Conservation (phyloP, 2,329 filamentous ascomycete species). For the Penicillium verrucosum region DNA sequence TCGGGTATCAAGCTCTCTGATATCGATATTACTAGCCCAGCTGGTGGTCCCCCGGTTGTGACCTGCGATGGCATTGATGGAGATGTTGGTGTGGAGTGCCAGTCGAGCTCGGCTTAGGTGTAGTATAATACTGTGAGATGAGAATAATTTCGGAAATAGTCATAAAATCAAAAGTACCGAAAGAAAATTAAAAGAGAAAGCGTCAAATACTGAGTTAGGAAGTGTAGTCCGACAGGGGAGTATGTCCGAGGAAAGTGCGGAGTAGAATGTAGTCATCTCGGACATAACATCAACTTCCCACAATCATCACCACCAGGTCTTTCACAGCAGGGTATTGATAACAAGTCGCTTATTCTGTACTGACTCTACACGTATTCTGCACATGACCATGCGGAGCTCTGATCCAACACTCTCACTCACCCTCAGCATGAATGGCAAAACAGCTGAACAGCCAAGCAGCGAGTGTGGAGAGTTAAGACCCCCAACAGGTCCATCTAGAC, state of each 20-base stretch:
- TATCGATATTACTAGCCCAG: slow-evolving; percentile 55
- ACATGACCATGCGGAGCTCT: background rate
- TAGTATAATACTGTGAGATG: too few relatives aligned
- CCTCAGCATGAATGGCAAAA: background rate
- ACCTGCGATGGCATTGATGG: slow-evolving; percentile 51
- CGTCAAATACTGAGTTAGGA: background rate
- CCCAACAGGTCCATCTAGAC: background rate
- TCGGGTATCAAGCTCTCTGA: slow-evolving; percentile 54
- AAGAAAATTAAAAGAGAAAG: background rate
- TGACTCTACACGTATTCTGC: too few relatives aligned
- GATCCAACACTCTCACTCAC: too few relatives aligned
- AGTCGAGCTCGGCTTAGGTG: slow-evolving; percentile 16
- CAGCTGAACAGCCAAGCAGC: background rate
- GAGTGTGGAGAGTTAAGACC: background rate
- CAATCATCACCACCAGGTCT: background rate
- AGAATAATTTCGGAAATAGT: background rate
- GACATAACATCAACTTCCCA: background rate
- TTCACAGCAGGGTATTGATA: background rate
- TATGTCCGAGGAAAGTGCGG: background rate
- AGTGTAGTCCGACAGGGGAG: background rate
- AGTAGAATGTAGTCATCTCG: background rate
- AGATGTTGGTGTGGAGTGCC: slow-evolving; percentile 41
- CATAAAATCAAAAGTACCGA: background rate
- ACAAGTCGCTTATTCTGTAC: background rate
- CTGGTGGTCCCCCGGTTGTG: slow-evolving; percentile 43